Conservation (phyloP, 78 protist genomes). For the Dictyostelium intermedium region DNA sequence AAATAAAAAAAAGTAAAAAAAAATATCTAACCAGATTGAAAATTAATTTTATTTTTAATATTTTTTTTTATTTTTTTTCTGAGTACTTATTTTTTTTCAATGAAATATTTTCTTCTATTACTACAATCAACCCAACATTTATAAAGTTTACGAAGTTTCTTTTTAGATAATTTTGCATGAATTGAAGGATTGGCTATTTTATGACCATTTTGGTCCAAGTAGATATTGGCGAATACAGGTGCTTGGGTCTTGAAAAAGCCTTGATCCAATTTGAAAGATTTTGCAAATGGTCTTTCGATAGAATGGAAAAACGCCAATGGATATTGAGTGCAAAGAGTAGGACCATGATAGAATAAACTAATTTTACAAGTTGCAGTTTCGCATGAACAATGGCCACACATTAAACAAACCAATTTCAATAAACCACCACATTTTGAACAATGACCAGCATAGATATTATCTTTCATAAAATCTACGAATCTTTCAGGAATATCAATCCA, state of each 20-base stretch:
- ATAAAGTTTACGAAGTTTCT: not conserved
- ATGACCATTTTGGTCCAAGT: not conserved
- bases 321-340: conserved; percentile 10
- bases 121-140: not conserved
- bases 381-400: conserved; percentile 27
- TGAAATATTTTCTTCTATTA: not conserved
- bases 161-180: not conserved
- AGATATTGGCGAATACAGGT: not conserved
- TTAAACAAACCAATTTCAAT: conserved; percentile 35
- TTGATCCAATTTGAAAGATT: not conserved
- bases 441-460: not conserved
- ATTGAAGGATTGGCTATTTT: not conserved
- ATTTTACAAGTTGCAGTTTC: conserved; percentile 2
- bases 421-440: conserved; percentile 27
- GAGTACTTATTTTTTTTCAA: not conserved
- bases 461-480: conserved; percentile 28
- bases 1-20: no score
- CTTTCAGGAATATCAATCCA: conserved; percentile 10
- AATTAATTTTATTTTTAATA: no score
- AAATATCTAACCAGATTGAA: not conserved
- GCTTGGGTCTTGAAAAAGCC: not conserved
- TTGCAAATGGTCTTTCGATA: conserved; percentile 20
- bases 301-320: conserved; percentile 14
- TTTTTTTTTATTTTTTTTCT: not conserved
- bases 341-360: not conserved